Evolutionary conservation across 2,329 filamentous ascomycete genomes (phyloP).

Genomic region (Arthrobotrys pseudoclavata): DNA sequence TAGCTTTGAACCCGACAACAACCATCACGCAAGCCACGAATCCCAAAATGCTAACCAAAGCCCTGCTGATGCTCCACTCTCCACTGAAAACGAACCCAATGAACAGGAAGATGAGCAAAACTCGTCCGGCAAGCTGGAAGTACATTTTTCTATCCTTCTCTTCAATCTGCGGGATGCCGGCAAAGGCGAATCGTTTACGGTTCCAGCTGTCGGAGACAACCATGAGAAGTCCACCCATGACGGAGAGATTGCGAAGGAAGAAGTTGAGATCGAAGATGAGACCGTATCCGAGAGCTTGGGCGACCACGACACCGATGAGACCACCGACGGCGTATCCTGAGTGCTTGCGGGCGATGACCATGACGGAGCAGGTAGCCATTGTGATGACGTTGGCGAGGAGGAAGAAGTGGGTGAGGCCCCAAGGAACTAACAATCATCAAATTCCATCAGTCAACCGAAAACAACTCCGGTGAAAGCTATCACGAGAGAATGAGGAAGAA

Average conservation of each 20-base stretch:
- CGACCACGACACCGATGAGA: constrained; percentile 89
- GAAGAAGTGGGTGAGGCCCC: constrained; percentile 90
- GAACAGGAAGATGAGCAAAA: constrained; percentile 97
- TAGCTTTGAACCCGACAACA: constrained; percentile 99
- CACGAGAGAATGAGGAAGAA: not conserved
- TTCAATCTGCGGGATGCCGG: constrained; percentile 90
- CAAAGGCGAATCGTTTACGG: constrained; percentile 95
- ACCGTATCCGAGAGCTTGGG: constrained; percentile 95
- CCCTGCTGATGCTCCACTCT: constrained; percentile 89
- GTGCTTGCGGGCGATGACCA: constrained; percentile 93
- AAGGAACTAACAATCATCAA: constrained; percentile 75
- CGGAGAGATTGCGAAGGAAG: constrained; percentile 97
- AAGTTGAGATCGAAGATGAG: constrained; percentile 99
- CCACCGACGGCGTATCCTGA: constrained; percentile 93
- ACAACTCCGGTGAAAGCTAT: not conserved
- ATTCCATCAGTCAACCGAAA: constrained; percentile 60
- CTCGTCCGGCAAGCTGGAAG: constrained; percentile 95
- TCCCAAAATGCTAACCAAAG: constrained; percentile 85
- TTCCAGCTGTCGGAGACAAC: constrained; percentile 98
- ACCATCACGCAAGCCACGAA: constrained; percentile 97
- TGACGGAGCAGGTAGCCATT: constrained; percentile 83
- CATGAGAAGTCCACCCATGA: constrained; percentile 97
- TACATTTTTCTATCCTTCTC: constrained; percentile 99
- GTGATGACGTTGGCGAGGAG: constrained; percentile 88
- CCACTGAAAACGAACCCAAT: constrained; percentile 96